phyloP scores from a whole-genome alignment of 2,329 filamentous ascomycete species.

The Neurospora sp. region DNA sequence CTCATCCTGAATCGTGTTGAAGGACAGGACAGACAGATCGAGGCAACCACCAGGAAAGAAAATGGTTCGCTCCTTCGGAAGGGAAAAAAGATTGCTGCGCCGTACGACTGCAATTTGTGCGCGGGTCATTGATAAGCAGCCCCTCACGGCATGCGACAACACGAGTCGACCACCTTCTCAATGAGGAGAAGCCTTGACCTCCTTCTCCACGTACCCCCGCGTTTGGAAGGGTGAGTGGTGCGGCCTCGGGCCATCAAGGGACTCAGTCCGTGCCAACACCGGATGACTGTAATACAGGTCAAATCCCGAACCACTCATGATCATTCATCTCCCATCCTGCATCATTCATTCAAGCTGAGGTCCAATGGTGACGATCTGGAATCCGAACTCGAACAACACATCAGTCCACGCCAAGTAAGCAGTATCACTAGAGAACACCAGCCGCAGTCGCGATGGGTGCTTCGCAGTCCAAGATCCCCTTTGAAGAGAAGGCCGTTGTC shows the following conservation, averaged over 20 bases:
- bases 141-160: neutral
- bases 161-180: neutral
- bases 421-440: neutral
- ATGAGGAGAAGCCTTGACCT: neutral
- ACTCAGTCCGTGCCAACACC: neutral
- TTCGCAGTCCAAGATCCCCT: constrained; percentile 30
- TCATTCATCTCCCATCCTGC: neutral
- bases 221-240: neutral
- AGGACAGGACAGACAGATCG: neutral
- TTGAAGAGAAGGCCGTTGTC: constrained; percentile 33
- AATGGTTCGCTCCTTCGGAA: neutral
- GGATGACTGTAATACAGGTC: neutral
- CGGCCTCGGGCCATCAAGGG: neutral
- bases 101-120: neutral
- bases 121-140: neutral
- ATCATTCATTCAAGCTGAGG: neutral
- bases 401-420: neutral
- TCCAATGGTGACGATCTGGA: neutral
- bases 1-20: neutral
- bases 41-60: neutral
- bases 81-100: neutral
- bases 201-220: neutral
- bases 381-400: neutral
- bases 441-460: constrained; percentile 29
- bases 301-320: neutral